Evolutionary conservation across 2,329 filamentous ascomycete species (phyloP).

Genomic region (Cladosporium oxysporum): DNA sequence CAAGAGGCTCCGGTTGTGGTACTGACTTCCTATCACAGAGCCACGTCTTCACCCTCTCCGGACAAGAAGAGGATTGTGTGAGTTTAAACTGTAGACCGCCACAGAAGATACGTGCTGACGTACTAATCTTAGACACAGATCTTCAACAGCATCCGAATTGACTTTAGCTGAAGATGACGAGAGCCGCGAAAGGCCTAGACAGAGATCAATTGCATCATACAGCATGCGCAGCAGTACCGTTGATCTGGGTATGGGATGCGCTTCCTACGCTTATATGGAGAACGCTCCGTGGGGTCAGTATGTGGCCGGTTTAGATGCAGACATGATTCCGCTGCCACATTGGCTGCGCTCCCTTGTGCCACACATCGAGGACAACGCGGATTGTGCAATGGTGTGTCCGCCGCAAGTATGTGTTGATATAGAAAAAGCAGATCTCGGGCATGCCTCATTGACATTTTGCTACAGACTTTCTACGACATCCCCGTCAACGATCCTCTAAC

Average conservation of each 20-base stretch:
- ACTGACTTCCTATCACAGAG: not conserved
- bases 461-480: conserved; percentile 66
- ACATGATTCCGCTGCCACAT: conserved; percentile 65
- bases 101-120: not conserved
- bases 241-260: conserved; percentile 46
- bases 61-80: not conserved
- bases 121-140: not conserved
- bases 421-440: not conserved
- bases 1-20: not conserved
- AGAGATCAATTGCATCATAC: not conserved
- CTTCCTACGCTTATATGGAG: conserved; percentile 1
- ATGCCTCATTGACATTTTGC: conserved; percentile 53
- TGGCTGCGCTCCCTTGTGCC: conserved; percentile 63
- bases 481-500: conserved; percentile 60
- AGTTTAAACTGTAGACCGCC: not conserved
- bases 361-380: conserved; percentile 44
- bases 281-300: conserved; percentile 38
- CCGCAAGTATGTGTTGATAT: conserved; percentile 4
- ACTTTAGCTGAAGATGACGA: conserved; percentile 39
- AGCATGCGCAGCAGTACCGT: conserved; percentile 52
- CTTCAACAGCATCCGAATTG: not conserved
- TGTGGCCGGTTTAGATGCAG: conserved; percentile 65
- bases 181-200: not conserved
- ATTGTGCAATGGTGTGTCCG: conserved; percentile 17
- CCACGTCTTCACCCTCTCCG: not conserved